Evolutionary conservation across 2,329 filamentous ascomycete genomes (phyloP).

Genomic region (Torrubiellomyces zombiae): DNA sequence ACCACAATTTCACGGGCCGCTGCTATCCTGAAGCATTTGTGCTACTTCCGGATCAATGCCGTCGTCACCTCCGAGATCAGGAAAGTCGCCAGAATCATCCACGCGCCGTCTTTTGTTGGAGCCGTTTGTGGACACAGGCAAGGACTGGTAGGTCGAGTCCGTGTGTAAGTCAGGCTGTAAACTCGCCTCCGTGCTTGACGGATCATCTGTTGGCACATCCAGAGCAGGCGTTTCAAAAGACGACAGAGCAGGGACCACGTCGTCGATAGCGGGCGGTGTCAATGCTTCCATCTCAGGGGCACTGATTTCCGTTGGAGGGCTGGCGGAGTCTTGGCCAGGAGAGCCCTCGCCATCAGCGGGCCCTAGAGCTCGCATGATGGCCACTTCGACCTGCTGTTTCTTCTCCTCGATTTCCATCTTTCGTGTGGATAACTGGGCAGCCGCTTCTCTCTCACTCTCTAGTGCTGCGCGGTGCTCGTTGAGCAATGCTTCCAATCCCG

Average conservation of each 20-base stretch:
- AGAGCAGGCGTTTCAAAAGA: constrained; percentile 6
- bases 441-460: constrained; percentile 48
- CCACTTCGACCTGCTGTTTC: constrained; percentile 78
- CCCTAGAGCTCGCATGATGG: constrained; percentile 71
- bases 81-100: constrained; percentile 33
- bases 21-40: constrained; percentile 32
- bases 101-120: constrained; percentile 40
- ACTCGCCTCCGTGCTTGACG: constrained; percentile 10
- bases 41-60: constrained; percentile 40
- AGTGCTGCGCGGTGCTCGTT: constrained; percentile 55
- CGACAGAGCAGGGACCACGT: constrained; percentile 6
- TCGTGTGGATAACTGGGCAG: constrained; percentile 46
- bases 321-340: too few species aligned
- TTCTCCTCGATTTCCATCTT: constrained; percentile 61
- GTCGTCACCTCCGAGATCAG: constrained; percentile 35
- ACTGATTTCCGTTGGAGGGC: constrained; percentile 40
- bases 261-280: constrained; percentile 57
- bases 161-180: constrained; percentile 24
- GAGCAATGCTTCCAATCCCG: constrained; percentile 68
- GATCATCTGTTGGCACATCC: constrained; percentile 6
- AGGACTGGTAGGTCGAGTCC: constrained; percentile 29
- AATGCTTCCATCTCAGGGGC: constrained; percentile 74
- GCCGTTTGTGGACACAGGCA: constrained; percentile 32
- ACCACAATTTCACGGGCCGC: constrained; percentile 5
- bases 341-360: constrained; percentile 36